Conservation (phyloP, 225 moss, liverwort and hornwort species). For the Marchantia paleacea region DNA sequence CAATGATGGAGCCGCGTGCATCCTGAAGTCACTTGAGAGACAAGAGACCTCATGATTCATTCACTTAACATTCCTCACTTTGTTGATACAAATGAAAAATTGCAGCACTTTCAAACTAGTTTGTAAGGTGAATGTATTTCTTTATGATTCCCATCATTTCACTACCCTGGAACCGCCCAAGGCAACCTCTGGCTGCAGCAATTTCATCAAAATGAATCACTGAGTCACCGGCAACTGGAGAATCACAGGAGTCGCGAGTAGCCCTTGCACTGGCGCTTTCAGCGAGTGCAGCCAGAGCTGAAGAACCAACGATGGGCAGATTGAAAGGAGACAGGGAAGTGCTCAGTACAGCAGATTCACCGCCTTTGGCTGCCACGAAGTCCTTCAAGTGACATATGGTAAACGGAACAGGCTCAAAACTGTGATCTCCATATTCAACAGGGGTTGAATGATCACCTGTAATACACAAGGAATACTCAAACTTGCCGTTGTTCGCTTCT, state of each 20-base stretch:
- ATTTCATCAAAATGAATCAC: conserved; percentile 74
- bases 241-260: conserved; percentile 13
- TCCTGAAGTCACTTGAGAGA: neutral
- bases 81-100: neutral
- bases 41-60: neutral
- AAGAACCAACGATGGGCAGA: conserved; percentile 61
- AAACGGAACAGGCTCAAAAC: conserved; percentile 98
- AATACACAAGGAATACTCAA: conserved; percentile 62
- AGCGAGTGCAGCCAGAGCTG: conserved; percentile 38
- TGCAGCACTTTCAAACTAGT: neutral
- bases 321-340: conserved; percentile 62
- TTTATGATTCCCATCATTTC: conserved; percentile 96
- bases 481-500: conserved; percentile 52
- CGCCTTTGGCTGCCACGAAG: conserved; percentile 70
- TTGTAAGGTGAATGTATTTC: conserved; percentile 39
- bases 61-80: neutral
- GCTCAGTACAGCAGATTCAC: conserved; percentile 61
- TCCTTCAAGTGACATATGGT: conserved; percentile 78
- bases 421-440: conserved; percentile 96
- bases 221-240: conserved; percentile 70
- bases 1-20: neutral
- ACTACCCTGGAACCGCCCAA: conserved; percentile 85
- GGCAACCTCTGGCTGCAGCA: conserved; percentile 79
- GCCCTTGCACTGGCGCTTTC: conserved; percentile 37
- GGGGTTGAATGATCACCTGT: conserved; percentile 97